Evolutionary conservation across 768 basidiomycete genomes (phyloP).

Genomic region (Leccinum uliginosum): DNA sequence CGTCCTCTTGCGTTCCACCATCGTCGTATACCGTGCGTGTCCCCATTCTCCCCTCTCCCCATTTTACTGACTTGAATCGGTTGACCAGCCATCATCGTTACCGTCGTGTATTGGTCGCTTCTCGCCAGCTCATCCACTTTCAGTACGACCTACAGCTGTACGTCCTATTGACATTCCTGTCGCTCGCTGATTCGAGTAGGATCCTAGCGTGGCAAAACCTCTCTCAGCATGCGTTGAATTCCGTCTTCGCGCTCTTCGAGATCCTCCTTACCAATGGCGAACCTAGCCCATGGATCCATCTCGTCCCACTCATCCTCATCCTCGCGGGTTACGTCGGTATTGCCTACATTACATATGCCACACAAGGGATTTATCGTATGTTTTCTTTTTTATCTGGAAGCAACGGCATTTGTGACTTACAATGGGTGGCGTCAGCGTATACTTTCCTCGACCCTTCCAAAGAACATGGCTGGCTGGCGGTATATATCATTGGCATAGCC

Average conservation of each 20-base stretch:
- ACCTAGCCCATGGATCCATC: slow-evolving; percentile 48
- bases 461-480: slow-evolving; percentile 44
- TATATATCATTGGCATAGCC: slow-evolving; percentile 59
- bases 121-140: slow-evolving; percentile 44
- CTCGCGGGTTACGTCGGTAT: slow-evolving; percentile 58
- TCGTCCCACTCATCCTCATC: slow-evolving; percentile 44
- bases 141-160: slow-evolving; percentile 35
- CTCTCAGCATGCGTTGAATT: slow-evolving; percentile 60
- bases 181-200: background rate
- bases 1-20: slow-evolving; percentile 46
- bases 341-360: slow-evolving; percentile 61
- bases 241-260: slow-evolving; percentile 53
- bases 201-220: slow-evolving; percentile 55
- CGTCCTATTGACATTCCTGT: slow-evolving; percentile 11
- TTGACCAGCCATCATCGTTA: slow-evolving; percentile 56
- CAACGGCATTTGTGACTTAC: background rate
- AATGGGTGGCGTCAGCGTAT: slow-evolving; percentile 45
- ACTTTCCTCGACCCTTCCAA: slow-evolving; percentile 54
- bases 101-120: slow-evolving; percentile 59
- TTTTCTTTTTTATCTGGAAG: background rate
- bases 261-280: slow-evolving; percentile 49
- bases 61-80: background rate
- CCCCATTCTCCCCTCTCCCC: background rate
- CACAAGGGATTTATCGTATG: slow-evolving; percentile 65
- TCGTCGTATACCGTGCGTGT: slow-evolving; percentile 54